phyloP scores from a whole-genome alignment of 352 stramenopile species.

The Pythium biforme region DNA sequence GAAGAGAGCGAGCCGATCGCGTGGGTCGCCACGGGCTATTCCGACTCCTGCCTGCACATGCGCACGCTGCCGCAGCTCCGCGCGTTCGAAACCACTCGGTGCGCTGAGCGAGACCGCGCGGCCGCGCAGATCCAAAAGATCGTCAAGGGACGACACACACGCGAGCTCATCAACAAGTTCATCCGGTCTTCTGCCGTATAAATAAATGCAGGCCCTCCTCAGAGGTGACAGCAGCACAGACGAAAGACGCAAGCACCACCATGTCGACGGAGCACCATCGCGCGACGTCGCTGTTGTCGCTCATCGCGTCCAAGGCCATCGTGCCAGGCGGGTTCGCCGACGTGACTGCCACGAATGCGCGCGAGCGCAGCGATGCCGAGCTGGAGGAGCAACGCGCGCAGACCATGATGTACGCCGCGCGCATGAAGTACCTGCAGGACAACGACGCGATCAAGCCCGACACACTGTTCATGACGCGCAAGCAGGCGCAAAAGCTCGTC shows the following conservation, averaged over 20 bases:
- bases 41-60: slow-evolving; percentile 42
- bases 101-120: slow-evolving; percentile 30
- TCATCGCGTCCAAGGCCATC: slow-evolving; percentile 34
- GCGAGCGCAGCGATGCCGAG: slow-evolving; percentile 19
- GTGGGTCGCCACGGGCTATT: slow-evolving; percentile 38
- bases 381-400: slow-evolving; percentile 52
- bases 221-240: not conserved
- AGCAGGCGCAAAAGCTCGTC: slow-evolving; percentile 69
- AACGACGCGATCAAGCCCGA: slow-evolving; percentile 50
- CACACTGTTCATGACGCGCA: slow-evolving; percentile 71
- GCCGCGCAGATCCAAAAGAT: slow-evolving; percentile 55
- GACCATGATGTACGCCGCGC: slow-evolving; percentile 76
- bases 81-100: slow-evolving; percentile 42
- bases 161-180: slow-evolving; percentile 49
- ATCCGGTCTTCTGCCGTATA: slow-evolving; percentile 28
- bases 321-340: slow-evolving; percentile 20
- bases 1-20: slow-evolving; percentile 23
- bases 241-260: not conserved
- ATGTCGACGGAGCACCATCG: slow-evolving; percentile 27
- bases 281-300: slow-evolving; percentile 31
- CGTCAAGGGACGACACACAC: slow-evolving; percentile 53
- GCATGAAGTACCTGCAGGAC: slow-evolving; percentile 73
- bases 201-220: too few relatives aligned
- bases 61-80: slow-evolving; percentile 34
- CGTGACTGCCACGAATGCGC: not conserved